These are phyloP conservation scores for Asterochloris sp. DNA, from an alignment of 139 green algal species.

Conservation along the genomic window DNA sequence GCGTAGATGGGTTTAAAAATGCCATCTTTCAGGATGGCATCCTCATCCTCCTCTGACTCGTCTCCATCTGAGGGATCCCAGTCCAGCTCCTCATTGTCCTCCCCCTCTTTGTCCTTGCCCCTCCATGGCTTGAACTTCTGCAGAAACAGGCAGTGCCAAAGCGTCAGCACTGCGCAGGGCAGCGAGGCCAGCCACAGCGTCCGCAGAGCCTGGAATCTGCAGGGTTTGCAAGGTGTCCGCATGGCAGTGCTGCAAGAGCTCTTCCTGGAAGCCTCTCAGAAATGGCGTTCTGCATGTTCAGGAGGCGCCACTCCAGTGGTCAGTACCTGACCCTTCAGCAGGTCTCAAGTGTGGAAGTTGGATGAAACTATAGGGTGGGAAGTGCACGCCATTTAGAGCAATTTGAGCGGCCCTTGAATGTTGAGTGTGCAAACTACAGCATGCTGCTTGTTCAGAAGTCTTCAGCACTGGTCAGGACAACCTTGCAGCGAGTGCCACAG, in stretches of 20 bases:
- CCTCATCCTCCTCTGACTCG: constrained; percentile 2
- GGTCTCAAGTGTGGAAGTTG: too few relatives aligned
- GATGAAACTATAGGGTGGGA: too few relatives aligned
- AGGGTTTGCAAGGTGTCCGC: neutral
- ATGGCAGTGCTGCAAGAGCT: neutral
- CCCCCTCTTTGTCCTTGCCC: constrained; percentile 17
- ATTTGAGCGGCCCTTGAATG: too few relatives aligned
- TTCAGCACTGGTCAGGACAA: too few relatives aligned
- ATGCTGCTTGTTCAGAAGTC: too few relatives aligned
- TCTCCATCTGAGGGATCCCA: neutral
- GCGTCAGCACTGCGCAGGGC: too few relatives aligned
- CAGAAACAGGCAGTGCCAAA: neutral
- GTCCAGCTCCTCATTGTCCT: constrained; percentile 15
- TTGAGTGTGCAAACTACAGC: too few relatives aligned
- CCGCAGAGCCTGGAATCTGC: neutral
- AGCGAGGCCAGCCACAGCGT: neutral
- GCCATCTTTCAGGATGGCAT: constrained; percentile 10
- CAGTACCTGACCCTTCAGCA: too few relatives aligned
- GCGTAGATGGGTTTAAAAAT: constrained; percentile 22
- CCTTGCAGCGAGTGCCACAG: too few relatives aligned
- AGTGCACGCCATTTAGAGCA: too few relatives aligned
- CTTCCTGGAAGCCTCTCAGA: neutral
- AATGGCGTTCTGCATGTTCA: too few relatives aligned
- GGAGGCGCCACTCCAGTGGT: too few relatives aligned
- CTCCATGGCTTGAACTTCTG: constrained; percentile 18